Evolutionary conservation across 352 stramenopile genomes (phyloP), one percentile per base, ranked within the genome.

Genomic region (Phytophthora rubi): DNA sequence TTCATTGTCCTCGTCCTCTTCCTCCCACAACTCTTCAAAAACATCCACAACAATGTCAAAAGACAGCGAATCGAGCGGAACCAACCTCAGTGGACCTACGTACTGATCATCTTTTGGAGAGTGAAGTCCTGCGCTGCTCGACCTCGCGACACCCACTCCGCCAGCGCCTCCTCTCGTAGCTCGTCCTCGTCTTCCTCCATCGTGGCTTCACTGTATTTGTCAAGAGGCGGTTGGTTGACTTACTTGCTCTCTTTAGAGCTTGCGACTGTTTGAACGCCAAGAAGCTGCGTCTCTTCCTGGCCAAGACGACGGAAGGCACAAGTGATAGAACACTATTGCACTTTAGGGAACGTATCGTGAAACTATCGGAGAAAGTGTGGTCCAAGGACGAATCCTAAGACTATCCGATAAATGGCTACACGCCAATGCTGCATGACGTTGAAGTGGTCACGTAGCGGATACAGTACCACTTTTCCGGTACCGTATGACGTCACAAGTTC

Each of bases 81-180:
- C 6, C 28, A 30, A 30, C 28, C 28, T 4, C 28, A 30, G 4
- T 30, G 28, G 28, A 30, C 28, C 0, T 9, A 74, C 83, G 33
- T 53, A 92, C 85, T 79, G 10, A 86, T 65, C 85, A 94, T 94
- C 68, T 92, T 92, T 3, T 82, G 81, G 77, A 93, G 89, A 0
- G 83, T 87, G 45, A 92, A 94, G 52, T 93, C 87, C 51, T 83
- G 79, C 28, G 84, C 76, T 4, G 71, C 52, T 48, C 83, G 76
- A 13, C 87, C 85, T 49, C 85, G 81, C 35, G 81, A 70, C 45
- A 94, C 76, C 87, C 87, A 94, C 62, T 94, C 87, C 15, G 78
- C 81, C 58, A 92, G 68, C 4, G 87, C 87, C 53, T 94, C 87
- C 64, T 93, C 81, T 54, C 86, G 74, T 6, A 94, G 68, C 68